Evolutionary conservation across 495 filamentous ascomycete genomes (phyloP).

Genomic region (Talaromyces wortmannii): DNA sequence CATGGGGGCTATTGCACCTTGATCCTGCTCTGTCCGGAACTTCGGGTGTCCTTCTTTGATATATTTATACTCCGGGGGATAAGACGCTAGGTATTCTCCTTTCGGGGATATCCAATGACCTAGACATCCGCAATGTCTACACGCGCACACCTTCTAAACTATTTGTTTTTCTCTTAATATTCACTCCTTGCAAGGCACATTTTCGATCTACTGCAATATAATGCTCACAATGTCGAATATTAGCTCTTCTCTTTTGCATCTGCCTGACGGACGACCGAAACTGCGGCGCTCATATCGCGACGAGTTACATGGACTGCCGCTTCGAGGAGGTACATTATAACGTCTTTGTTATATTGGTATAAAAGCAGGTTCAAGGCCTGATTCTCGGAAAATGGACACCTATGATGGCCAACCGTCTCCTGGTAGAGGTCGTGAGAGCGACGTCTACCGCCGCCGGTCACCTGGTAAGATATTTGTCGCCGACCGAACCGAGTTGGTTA

Average conservation of each 20-base stretch:
- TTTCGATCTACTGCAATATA: slow-evolving; percentile 18
- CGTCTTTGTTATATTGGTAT: neutral
- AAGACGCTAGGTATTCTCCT: neutral
- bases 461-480: slow-evolving; percentile 33
- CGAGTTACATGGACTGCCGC: neutral
- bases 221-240: slow-evolving; percentile 32
- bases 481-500: neutral
- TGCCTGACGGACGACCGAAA: neutral
- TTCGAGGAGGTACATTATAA: neutral
- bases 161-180: neutral
- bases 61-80: neutral
- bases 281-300: neutral
- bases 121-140: neutral
- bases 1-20: too few relatives aligned
- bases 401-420: slow-evolving; percentile 35
- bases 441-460: slow-evolving; percentile 41
- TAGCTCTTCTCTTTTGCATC: slow-evolving; percentile 20
- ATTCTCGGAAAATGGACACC: slow-evolving; percentile 27
- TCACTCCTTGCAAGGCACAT: neutral
- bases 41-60: neutral
- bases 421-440: slow-evolving; percentile 30
- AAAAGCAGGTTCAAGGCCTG: too few relatives aligned
- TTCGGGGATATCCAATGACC: neutral
- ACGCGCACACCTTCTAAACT: neutral
- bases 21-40: neutral